These are phyloP conservation scores for Wickerhamiella occidentalis DNA, from an alignment of 805 yeast genomes.

Conservation along the genomic window DNA sequence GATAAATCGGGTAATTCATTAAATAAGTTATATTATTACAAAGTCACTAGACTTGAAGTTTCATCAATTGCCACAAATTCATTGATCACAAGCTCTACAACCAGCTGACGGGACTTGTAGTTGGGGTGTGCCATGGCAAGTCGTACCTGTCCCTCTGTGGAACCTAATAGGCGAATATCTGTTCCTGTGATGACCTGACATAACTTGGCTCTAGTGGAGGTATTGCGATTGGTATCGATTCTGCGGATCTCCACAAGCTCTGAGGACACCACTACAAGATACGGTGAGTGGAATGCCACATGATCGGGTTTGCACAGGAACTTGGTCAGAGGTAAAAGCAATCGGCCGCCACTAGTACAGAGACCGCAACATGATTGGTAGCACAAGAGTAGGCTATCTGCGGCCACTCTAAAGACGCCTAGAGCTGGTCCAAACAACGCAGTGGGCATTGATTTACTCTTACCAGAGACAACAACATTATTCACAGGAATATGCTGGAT, in stretches of 20 bases:
- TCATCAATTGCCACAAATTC: conserved; percentile 25
- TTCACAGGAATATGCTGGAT: conserved; percentile 25
- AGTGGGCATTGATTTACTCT: conserved; percentile 5
- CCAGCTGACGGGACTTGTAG: conserved; percentile 47
- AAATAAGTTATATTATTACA: conserved; percentile 11
- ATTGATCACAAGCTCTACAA: conserved; percentile 32
- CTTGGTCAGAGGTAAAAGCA: conserved; percentile 33
- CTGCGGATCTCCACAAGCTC: conserved; percentile 63
- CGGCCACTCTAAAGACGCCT: conserved; percentile 41
- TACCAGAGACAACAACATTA: conserved; percentile 20
- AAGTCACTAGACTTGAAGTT: conserved; percentile 17
- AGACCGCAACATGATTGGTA: conserved; percentile 62
- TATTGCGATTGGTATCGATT: conserved; percentile 31
- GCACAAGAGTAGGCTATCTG: conserved; percentile 44
- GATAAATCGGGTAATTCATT: neutral
- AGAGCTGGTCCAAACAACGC: conserved; percentile 30
- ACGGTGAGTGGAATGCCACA: conserved; percentile 33
- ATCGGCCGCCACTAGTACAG: conserved; percentile 39
- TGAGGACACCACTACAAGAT: conserved; percentile 43
- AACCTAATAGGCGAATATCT: conserved; percentile 40
- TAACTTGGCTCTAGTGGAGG: conserved; percentile 17
- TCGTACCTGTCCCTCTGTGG: conserved; percentile 30
- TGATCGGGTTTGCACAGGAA: conserved; percentile 28
- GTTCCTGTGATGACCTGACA: conserved; percentile 64
- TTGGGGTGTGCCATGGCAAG: conserved; percentile 53